Evolutionary conservation across 768 basidiomycete species (phyloP), one percentile per base, ranked within the genome.

Genomic region (Tylopilus balloui): DNA sequence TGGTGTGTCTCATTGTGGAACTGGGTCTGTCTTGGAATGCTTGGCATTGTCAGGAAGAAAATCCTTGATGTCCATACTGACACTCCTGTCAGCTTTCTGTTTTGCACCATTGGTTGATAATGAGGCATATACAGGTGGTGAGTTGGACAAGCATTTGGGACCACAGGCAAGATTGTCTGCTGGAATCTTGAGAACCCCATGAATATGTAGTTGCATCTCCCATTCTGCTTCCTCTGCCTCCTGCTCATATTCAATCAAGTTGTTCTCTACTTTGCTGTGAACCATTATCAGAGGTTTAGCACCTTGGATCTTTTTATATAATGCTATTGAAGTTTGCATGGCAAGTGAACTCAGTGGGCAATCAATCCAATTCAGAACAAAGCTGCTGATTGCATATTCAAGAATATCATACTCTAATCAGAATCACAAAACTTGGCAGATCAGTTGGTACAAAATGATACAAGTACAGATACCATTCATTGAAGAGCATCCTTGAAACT

Each of bases 261-360:
- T 81, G 47, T 81, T 70, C 39, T 79, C 83, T 9, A 43, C 20
- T 64, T 54, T 3, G 70, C 68, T 64, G 98, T 93, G 62, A n/a
- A n/a, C n/a, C n/a, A n/a, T n/a, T n/a, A n/a, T n/a, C n/a, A n/a
- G n/a, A n/a, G n/a, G n/a, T n/a, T n/a, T n/a, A n/a, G n/a, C n/a
- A n/a, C n/a, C 96, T 94, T 13, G 85, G 57, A 61, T 99, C 67
- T 89, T 91, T 69, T 88, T 88, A 69, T 91, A 93, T 61, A 78
- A 87, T 0, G 78, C 75, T 17, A 84, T 97, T 93, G 64, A 96
- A 97, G 73, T 97, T 92, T 20, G 88, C 88, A 66, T 97, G 68
- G 45, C 92, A 91, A 59, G 90, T 94, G 97, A 60, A n/a, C n/a
- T n/a, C n/a, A n/a, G n/a, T n/a, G n/a, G n/a, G n/a, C n/a, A n/a